phyloP scores from a whole-genome alignment of 2,329 filamentous ascomycete species.

The Phialemoniopsis sp. region DNA sequence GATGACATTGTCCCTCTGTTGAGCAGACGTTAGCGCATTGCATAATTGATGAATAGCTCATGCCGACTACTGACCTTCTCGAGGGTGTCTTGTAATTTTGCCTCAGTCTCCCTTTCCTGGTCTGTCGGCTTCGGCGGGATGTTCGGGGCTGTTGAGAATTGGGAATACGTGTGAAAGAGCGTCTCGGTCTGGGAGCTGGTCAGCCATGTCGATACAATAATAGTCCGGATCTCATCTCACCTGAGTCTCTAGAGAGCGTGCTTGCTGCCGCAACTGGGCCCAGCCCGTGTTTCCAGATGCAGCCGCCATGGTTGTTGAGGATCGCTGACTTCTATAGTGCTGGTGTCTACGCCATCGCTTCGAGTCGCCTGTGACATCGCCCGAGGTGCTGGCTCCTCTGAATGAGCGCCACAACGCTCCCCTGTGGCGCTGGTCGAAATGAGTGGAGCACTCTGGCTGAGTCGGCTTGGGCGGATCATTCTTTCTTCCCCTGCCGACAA shows the following conservation, averaged over 20 bases:
- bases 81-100: slow-evolving; percentile 78
- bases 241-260: slow-evolving; percentile 83
- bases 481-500: no score
- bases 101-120: slow-evolving; percentile 76
- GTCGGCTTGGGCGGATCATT: no score
- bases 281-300: slow-evolving; percentile 55
- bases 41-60: no score
- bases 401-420: no score
- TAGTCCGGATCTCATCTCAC: slow-evolving; percentile 44
- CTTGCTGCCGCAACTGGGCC: slow-evolving; percentile 92
- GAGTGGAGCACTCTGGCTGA: no score
- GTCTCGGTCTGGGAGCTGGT: slow-evolving; percentile 67
- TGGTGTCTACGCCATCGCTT: background rate
- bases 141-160: slow-evolving; percentile 77
- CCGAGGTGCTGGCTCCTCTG: no score
- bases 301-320: slow-evolving; percentile 8
- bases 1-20: slow-evolving; percentile 76
- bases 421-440: no score
- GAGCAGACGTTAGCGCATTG: slow-evolving; percentile 8
- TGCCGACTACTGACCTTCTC: slow-evolving; percentile 55
- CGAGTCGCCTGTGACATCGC: no score
- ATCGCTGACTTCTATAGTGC: background rate
- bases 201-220: no score
- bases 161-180: slow-evolving; percentile 81
- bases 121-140: slow-evolving; percentile 80